Evolutionary conservation across 129 eudicot species (phyloP).

Genomic region (Chrysanthemum makinoi): DNA sequence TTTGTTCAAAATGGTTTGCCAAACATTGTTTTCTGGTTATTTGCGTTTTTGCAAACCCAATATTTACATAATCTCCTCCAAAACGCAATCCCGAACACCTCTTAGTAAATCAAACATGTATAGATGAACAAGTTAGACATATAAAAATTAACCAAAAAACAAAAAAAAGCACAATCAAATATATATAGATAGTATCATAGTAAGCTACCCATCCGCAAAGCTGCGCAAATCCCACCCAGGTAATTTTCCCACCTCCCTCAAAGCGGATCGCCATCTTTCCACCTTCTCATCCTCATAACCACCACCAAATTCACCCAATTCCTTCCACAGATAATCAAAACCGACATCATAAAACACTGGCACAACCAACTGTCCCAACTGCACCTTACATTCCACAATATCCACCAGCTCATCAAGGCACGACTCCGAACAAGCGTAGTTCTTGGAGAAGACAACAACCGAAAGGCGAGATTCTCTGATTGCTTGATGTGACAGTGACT

Average conservation of each 20-base stretch:
- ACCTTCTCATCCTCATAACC: conserved; percentile 18
- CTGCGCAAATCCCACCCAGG: conserved; percentile 20
- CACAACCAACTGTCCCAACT: conserved; percentile 5
- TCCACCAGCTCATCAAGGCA: conserved; percentile 22
- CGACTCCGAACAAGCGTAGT: conserved; percentile 15
- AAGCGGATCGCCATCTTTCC: conserved; percentile 23
- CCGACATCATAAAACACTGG: conserved; percentile 18
- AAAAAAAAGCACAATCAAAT: background rate
- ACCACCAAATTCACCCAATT: conserved; percentile 12
- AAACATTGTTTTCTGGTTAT: no score
- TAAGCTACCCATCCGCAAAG: conserved; percentile 10
- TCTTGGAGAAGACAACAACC: conserved; percentile 7
- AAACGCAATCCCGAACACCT: background rate
- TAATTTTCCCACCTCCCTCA: background rate
- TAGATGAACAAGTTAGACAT: background rate
- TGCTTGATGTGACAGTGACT: background rate
- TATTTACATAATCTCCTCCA: no score
- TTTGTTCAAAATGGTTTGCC: no score
- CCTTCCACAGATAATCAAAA: conserved; percentile 5
- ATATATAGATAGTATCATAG: background rate
- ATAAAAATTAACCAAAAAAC: background rate
- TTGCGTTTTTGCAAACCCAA: no score
- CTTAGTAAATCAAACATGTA: background rate
- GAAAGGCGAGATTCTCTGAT: conserved; percentile 13
- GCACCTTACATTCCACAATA: conserved; percentile 12